Evolutionary conservation across 2,329 filamentous ascomycete species (phyloP).

Genomic region (Scytalidium sp.): DNA sequence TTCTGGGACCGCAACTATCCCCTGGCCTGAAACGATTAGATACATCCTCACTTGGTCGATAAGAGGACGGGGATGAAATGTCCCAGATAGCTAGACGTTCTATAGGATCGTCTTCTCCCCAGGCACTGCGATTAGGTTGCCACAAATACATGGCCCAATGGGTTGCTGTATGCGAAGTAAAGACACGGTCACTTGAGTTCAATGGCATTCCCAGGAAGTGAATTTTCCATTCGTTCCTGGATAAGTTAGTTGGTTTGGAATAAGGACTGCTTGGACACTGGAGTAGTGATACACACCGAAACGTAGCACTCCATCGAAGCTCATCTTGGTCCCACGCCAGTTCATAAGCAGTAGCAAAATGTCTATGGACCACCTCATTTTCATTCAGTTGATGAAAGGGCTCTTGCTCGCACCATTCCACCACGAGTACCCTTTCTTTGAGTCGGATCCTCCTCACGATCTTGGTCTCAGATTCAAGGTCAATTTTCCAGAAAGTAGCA

Average conservation of each 20-base stretch:
- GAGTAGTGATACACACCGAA: constrained; percentile 36
- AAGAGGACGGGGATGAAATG: constrained; percentile 45
- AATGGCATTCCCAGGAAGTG: constrained; percentile 54
- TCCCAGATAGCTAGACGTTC: constrained; percentile 60
- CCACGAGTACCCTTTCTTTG: constrained; percentile 49
- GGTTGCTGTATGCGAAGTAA: constrained; percentile 54
- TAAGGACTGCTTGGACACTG: not conserved
- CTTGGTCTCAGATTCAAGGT: constrained; percentile 47
- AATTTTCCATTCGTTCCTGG: constrained; percentile 52
- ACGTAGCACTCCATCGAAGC: constrained; percentile 39
- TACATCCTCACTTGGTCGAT: constrained; percentile 49
- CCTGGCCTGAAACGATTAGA: constrained; percentile 33
- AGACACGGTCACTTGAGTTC: constrained; percentile 57
- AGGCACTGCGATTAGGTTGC: constrained; percentile 54
- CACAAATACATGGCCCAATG: constrained; percentile 63
- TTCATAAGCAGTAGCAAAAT: constrained; percentile 59
- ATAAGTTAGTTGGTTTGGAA: constrained; percentile 1
- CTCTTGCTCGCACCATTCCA: constrained; percentile 60
- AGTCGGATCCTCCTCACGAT: constrained; percentile 54
- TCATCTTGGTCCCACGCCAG: constrained; percentile 26
- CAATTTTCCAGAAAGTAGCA: constrained; percentile 39
- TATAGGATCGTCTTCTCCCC: constrained; percentile 53
- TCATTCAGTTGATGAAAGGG: constrained; percentile 50
- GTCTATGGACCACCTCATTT: constrained; percentile 48
- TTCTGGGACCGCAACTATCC: constrained; percentile 34